These are phyloP conservation scores for Mortierella sp. DNA, from an alignment of 371 early-diverging fungal species.

Conservation along the genomic window DNA sequence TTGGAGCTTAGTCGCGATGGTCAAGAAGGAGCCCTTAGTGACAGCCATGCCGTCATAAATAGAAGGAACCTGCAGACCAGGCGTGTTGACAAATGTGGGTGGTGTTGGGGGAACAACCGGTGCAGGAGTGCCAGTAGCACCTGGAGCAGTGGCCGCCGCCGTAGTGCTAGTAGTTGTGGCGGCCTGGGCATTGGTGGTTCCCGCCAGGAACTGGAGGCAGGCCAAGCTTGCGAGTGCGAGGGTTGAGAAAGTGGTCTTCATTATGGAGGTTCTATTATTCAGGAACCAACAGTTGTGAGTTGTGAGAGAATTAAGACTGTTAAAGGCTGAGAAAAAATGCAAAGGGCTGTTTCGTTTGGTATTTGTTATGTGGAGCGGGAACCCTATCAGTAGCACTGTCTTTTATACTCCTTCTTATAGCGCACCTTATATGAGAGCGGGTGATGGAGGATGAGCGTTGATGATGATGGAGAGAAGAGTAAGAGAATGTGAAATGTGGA, in stretches of 20 bases:
- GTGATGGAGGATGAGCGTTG: neutral
- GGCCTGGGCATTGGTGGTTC: conserved; percentile 27
- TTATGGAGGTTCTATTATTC: conserved; percentile 10
- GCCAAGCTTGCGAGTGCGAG: conserved; percentile 25
- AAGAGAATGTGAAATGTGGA: neutral
- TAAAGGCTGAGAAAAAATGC: neutral
- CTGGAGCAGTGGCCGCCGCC: conserved; percentile 10
- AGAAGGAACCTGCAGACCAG: conserved; percentile 31
- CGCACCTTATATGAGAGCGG: neutral
- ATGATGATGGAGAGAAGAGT: neutral
- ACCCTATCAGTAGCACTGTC: neutral
- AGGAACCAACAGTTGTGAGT: neutral
- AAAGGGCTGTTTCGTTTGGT: neutral
- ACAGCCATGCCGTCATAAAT: conserved; percentile 31
- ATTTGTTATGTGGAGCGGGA: neutral
- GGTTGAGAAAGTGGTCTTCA: conserved; percentile 30
- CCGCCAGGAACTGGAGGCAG: conserved; percentile 26
- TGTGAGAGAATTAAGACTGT: neutral
- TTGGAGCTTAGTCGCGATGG: conserved; percentile 26
- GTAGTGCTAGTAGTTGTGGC: neutral
- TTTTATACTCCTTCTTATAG: neutral
- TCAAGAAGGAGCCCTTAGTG: conserved; percentile 24
- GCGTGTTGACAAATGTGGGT: conserved; percentile 36
- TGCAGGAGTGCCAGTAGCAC: neutral
- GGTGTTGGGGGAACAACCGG: conserved; percentile 6